These are phyloP conservation scores for Aurifilum marmelostoma DNA, from an alignment of 2,329 filamentous ascomycete species.

Conservation along the genomic window DNA sequence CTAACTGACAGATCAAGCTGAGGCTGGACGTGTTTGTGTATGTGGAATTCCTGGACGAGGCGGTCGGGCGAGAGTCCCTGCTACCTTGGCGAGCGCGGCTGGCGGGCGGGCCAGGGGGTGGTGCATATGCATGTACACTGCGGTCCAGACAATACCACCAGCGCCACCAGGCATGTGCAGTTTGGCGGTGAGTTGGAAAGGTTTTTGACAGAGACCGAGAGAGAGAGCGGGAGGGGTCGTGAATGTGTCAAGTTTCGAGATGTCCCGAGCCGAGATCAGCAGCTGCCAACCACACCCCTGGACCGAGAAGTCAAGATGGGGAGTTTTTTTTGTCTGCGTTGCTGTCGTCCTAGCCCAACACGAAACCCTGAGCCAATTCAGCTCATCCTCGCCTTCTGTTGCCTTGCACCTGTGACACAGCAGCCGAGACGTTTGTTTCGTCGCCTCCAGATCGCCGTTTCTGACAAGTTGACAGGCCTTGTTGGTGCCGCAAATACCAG, in stretches of 20 bases:
- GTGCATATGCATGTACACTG: constrained; percentile 7
- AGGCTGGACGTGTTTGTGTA: background rate
- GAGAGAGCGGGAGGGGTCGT: background rate
- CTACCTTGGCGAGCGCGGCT: constrained; percentile 15
- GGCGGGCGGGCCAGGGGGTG: constrained; percentile 7
- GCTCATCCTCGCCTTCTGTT: background rate
- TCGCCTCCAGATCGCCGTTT: background rate
- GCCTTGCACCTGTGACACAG: constrained; percentile 4
- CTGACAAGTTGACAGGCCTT: background rate
- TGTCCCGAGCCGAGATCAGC: background rate
- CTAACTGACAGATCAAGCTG: background rate
- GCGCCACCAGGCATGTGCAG: background rate
- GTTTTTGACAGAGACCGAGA: no score
- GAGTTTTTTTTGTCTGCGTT: background rate
- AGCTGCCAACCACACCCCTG: background rate
- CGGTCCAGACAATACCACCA: background rate
- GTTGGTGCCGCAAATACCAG: background rate
- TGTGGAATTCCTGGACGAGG: constrained; percentile 1
- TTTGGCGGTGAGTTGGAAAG: constrained; percentile 5
- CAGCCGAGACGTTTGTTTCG: background rate
- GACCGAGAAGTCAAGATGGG: background rate
- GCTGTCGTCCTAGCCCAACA: background rate
- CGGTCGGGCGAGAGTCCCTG: background rate
- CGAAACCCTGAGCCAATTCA: constrained; percentile 20
- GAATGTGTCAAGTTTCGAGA: background rate